A percentile compares a stretch with the other conserved stretches of the same genome.
These are phyloP conservation scores for Phytophthora tentaculata DNA, from an alignment of 352 stramenopile species.

Conservation along the genomic window DNA sequence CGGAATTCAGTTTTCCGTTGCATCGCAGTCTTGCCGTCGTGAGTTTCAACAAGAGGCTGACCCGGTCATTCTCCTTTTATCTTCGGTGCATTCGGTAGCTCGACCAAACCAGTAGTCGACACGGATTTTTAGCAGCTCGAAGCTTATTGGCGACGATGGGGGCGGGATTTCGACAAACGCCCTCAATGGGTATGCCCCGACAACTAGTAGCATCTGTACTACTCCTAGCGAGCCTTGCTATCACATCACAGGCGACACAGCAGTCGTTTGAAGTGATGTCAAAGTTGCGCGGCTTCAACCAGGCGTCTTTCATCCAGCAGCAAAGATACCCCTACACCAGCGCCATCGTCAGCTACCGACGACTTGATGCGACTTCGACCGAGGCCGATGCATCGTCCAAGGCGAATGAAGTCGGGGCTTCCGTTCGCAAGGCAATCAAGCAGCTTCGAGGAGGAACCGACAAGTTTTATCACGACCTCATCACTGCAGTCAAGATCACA, in stretches of 20 bases:
- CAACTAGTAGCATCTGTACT: constrained; percentile 4
- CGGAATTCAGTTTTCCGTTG: constrained; percentile 26
- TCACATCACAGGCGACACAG: constrained; percentile 10
- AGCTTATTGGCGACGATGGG: constrained; percentile 27
- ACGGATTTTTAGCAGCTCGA: constrained; percentile 1
- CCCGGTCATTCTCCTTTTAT: constrained; percentile 36
- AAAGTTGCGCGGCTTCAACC: constrained; percentile 25
- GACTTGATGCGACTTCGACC: constrained; percentile 22
- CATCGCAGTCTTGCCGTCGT: constrained; percentile 14
- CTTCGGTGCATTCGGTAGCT: constrained; percentile 20
- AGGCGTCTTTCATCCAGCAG: constrained; percentile 8
- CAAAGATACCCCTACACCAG: neutral
- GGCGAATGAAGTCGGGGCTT: constrained; percentile 53
- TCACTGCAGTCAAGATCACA: constrained; percentile 57
- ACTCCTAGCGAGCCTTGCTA: constrained; percentile 12
- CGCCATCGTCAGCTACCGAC: constrained; percentile 15
- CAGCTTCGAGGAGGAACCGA: constrained; percentile 61
- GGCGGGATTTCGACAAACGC: neutral
- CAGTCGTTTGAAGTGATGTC: constrained; percentile 22
- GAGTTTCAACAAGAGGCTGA: constrained; percentile 18
- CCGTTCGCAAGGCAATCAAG: constrained; percentile 66
- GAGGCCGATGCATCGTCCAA: constrained; percentile 39
- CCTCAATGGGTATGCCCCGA: neutral
- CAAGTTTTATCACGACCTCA: constrained; percentile 72
- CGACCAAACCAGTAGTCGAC: neutral